phyloP scores from a whole-genome alignment of 306 rosid genomes.

The Crataegus laevigata region DNA sequence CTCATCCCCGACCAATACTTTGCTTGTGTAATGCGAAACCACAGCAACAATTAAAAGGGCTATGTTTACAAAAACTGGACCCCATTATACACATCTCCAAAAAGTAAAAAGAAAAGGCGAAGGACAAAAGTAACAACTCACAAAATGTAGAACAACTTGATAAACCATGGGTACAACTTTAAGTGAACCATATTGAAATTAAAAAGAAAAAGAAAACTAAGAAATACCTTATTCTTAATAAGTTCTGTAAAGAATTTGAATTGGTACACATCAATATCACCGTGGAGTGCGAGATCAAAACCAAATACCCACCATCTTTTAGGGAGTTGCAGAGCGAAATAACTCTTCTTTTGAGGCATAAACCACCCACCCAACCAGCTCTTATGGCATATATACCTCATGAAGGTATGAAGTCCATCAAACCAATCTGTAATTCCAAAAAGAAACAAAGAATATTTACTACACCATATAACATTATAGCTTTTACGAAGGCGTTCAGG shows the following conservation, averaged over 20 bases:
- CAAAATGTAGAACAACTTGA: not conserved
- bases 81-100: not conserved
- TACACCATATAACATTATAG: not conserved
- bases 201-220: not conserved
- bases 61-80: not conserved
- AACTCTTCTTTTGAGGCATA: conserved; percentile 96
- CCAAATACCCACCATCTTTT: conserved; percentile 97
- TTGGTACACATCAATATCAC: conserved; percentile 95
- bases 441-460: not conserved
- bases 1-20: not conserved
- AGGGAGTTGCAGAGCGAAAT: conserved; percentile 93
- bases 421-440: conserved; percentile 74
- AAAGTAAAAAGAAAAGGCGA: not conserved
- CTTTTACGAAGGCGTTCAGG: not conserved
- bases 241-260: conserved; percentile 89
- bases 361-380: conserved; percentile 99
- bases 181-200: not conserved
- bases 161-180: not conserved
- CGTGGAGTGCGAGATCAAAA: conserved; percentile 86
- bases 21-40: not conserved
- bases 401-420: conserved; percentile 94
- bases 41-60: not conserved
- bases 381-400: conserved; percentile 88
- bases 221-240: conserved; percentile 60
- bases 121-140: not conserved